phyloP scores from a whole-genome alignment of 176 grass and related monocot genomes.

The Avena insularis region DNA sequence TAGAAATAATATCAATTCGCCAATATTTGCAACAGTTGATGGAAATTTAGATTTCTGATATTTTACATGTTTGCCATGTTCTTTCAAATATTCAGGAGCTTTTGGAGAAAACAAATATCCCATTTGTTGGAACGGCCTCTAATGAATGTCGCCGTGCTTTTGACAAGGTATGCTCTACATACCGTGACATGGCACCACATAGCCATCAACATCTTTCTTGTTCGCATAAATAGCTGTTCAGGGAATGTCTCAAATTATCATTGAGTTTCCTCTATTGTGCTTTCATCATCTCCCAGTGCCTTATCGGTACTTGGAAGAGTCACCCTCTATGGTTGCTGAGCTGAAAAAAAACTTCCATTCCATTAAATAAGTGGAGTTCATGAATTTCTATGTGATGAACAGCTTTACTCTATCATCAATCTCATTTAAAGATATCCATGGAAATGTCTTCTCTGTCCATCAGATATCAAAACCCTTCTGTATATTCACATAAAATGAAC shows the following conservation, averaged over 20 bases:
- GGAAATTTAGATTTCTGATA: neutral
- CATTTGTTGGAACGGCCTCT: conserved; percentile 80
- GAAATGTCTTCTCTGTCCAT: conserved; percentile 3
- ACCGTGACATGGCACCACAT: neutral
- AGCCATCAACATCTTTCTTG: neutral
- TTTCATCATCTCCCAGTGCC: neutral
- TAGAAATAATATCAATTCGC: neutral
- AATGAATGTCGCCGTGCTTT: conserved; percentile 69
- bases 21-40: neutral
- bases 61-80: conserved; percentile 20
- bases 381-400: neutral
- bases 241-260: neutral
- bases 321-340: neutral
- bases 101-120: conserved; percentile 85
- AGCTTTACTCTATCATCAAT: conserved; percentile 11
- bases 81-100: conserved; percentile 60
- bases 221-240: neutral
- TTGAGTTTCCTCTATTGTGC: neutral
- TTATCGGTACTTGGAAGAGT: conserved; percentile 5
- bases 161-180: conserved; percentile 66
- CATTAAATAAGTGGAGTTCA: neutral
- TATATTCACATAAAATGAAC: conserved; percentile 27
- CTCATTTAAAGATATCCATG: conserved; percentile 7
- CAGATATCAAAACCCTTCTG: neutral
- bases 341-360: neutral